phyloP scores from a whole-genome alignment of 208 protist species.

The Crithidia thermophila region DNA sequence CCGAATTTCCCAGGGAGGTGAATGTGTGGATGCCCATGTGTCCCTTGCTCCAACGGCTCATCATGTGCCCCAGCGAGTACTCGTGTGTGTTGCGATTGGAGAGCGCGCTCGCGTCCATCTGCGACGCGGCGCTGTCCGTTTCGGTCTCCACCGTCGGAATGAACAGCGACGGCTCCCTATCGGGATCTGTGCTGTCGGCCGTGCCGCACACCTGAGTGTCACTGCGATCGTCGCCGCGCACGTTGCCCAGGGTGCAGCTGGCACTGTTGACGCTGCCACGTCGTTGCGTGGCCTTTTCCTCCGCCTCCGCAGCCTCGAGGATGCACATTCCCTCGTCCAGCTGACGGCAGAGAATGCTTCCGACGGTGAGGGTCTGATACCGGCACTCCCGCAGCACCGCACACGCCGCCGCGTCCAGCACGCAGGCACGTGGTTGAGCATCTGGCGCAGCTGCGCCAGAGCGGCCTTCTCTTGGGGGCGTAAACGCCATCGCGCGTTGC shows the following conservation, averaged over 20 bases:
- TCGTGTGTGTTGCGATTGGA: neutral
- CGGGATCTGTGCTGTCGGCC: constrained; percentile 1
- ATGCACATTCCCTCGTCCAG: constrained; percentile 17
- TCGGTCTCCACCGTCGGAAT: constrained; percentile 13
- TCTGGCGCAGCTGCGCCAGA: neutral
- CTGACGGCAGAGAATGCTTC: neutral
- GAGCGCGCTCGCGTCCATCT: neutral
- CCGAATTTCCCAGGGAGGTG: neutral
- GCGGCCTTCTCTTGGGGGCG: neutral
- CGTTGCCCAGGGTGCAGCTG: neutral
- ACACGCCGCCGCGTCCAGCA: constrained; percentile 9
- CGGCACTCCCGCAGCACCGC: constrained; percentile 27
- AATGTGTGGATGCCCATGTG: neutral
- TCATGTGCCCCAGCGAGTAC: neutral
- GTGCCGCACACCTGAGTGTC: neutral
- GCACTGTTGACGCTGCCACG: neutral
- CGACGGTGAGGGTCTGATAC: constrained; percentile 9
- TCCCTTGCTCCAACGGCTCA: neutral
- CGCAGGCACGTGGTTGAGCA: neutral
- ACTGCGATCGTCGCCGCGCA: neutral
- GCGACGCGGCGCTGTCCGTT: neutral
- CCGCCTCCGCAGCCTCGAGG: constrained; percentile 4
- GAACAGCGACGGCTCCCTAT: constrained; percentile 11
- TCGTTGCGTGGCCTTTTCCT: neutral
- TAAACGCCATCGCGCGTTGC: no score